Conservation (phyloP, 768 basidiomycete species). For the Vararia minispora region DNA sequence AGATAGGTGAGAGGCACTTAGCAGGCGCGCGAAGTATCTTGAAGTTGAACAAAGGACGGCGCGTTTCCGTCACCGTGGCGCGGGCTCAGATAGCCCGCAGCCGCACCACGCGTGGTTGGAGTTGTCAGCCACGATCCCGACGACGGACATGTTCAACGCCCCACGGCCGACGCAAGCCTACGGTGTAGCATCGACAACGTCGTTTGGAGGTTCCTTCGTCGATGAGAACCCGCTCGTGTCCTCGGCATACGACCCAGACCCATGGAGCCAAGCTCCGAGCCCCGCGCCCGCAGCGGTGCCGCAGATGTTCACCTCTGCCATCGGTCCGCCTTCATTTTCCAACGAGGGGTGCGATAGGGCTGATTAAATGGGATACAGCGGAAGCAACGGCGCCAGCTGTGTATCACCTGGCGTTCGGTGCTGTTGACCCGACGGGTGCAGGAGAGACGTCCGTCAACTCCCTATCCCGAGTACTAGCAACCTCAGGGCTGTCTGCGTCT, state of each 20-base stretch:
- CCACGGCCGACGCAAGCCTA: constrained; percentile 68
- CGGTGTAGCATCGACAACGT: constrained; percentile 38
- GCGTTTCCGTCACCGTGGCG: no score
- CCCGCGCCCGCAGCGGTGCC: constrained; percentile 53
- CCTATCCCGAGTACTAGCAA: constrained; percentile 67
- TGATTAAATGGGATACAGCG: constrained; percentile 29
- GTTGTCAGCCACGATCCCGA: neutral
- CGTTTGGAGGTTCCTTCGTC: constrained; percentile 63
- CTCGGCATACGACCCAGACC: constrained; percentile 68
- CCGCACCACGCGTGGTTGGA: no score
- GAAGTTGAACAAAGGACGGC: no score
- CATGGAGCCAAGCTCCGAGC: constrained; percentile 64
- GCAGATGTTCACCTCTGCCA: constrained; percentile 25
- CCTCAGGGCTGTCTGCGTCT: constrained; percentile 69
- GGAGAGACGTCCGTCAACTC: constrained; percentile 80
- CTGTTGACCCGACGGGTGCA: constrained; percentile 56
- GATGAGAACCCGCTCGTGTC: constrained; percentile 60
- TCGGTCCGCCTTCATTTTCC: constrained; percentile 5
- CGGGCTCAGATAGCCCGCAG: no score
- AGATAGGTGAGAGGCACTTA: no score
- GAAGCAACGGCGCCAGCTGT: constrained; percentile 72
- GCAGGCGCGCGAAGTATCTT: no score
- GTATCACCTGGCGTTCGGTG: constrained; percentile 63
- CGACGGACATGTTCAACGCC: constrained; percentile 66
- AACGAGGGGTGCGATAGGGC: constrained; percentile 3